Evolutionary conservation across 768 basidiomycete genomes (phyloP).

Genomic region (Mrakia gelida): DNA sequence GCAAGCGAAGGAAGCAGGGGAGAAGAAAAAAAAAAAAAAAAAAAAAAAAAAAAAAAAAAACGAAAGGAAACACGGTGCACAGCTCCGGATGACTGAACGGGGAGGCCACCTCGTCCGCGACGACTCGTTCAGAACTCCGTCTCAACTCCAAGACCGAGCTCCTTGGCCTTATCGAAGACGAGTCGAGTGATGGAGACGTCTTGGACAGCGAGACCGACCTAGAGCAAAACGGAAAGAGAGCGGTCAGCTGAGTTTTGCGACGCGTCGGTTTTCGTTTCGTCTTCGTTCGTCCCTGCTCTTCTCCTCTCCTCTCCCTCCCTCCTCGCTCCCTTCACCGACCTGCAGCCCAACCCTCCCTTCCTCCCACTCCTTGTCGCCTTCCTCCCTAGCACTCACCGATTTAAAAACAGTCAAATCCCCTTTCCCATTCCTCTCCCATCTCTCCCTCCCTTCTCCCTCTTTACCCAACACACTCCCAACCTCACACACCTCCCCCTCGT

Average conservation of each 20-base stretch:
- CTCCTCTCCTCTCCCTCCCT: too few relatives aligned
- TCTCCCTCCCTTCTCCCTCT: background rate
- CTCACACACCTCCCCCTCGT: constrained; percentile 13
- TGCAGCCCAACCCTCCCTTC: too few relatives aligned
- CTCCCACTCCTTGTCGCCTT: too few relatives aligned
- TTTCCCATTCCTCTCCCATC: background rate
- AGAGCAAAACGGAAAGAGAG: background rate
- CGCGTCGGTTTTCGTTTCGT: background rate
- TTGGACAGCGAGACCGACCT: constrained; percentile 29
- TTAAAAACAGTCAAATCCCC: constrained; percentile 30
- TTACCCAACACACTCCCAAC: constrained; percentile 12
- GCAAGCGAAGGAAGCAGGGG: too few relatives aligned
- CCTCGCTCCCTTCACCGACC: too few relatives aligned
- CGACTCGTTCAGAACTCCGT: constrained; percentile 4
- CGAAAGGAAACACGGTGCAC: too few relatives aligned
- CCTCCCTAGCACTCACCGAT: constrained; percentile 19
- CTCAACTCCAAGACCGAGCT: constrained; percentile 16
- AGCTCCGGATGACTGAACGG: too few relatives aligned
- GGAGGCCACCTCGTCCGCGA: too few relatives aligned
- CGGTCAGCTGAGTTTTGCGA: background rate
- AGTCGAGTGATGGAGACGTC: constrained; percentile 31
- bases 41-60: too few relatives aligned
- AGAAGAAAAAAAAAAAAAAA: too few relatives aligned
- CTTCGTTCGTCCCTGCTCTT: too few relatives aligned
- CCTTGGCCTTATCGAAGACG: constrained; percentile 10